Base-by-base conservation (phyloP, 2,329 filamentous ascomycete species). In the Monilinia fructigena region DNA sequence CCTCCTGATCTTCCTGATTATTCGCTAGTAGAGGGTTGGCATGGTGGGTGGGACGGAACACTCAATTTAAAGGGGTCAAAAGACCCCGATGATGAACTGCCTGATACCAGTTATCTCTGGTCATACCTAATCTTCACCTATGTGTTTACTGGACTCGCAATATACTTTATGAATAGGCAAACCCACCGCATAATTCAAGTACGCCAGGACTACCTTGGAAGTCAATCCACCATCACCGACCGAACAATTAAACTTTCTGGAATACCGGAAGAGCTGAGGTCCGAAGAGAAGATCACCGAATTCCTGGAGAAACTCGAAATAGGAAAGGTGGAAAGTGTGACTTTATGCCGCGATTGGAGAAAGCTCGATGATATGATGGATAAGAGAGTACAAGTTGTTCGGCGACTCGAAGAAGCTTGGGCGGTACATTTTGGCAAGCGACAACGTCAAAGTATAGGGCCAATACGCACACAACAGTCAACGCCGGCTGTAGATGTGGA, bases 51-150 rank as follows among this genome's bases (percentile, higher is more conserved):
- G 55, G 2, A 66, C 59, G 31, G 45, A 23, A 45, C 31, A 16
- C 16, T 23, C 45, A 53, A 18, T 52, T 48, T 64, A 4, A 48
- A 55, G 18, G 45, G 5, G 26, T 11, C 52, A 42, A 64, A 54
- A 26, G 68, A 65, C 5, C 64, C 68, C 26, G 65, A 67, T 12
- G 65, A 67, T 1, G 20, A 69, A 23, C 65, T 69, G 3, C 63
- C 63, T 16, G 67, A 74, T 20, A 71, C 69, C 16, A 75, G 71
- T 40, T 97, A 93, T 73, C 80, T 97, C 1, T 97, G 94, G 93
- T 91, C 94, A 74, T 97, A 98, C 75, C 85, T 97, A 18, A 82
- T 91, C n/a, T 99, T 99, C 73, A 91, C 93, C 1, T 99, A 97
- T 80, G 83, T 98, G 61, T 99, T 98, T 77, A 94, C 90, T 7